A percentile compares a stretch with the other conserved stretches of the same genome.
Evolutionary conservation across 768 basidiomycete species (phyloP).

Genomic region (Boletus tylopilopsis): DNA sequence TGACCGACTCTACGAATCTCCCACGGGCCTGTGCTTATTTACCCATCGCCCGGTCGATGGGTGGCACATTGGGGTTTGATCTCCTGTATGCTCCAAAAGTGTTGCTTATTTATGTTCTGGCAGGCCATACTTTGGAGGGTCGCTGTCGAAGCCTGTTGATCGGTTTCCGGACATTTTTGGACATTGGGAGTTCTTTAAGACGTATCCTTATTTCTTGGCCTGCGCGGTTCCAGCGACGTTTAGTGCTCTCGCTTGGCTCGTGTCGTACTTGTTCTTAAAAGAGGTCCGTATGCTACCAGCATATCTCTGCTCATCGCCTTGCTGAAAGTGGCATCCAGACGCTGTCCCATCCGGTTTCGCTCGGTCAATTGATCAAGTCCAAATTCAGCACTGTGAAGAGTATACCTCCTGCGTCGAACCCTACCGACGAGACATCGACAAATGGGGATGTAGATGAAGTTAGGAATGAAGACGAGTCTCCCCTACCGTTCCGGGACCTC

Average conservation of each 20-base stretch:
- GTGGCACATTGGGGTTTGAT: conserved; percentile 45
- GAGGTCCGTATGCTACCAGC: no score
- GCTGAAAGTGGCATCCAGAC: no score
- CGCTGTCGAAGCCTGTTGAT: conserved; percentile 60
- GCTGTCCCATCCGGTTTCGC: no score
- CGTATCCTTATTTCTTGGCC: conserved; percentile 72
- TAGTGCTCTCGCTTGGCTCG: conserved; percentile 47
- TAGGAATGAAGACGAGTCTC: no score
- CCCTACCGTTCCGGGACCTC: conserved; percentile 48
- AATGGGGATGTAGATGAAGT: no score
- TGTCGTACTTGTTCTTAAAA: conserved; percentile 50
- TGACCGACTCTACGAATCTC: conserved; percentile 68
- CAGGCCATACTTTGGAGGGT: conserved; percentile 70
- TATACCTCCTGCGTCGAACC: no score
- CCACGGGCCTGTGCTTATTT: conserved; percentile 64
- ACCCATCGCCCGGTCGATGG: conserved; percentile 50
- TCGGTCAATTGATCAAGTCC: no score
- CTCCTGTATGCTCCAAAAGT: no score
- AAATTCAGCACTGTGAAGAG: no score
- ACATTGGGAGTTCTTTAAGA: conserved; percentile 49
- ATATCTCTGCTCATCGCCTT: no score
- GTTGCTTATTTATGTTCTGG: no score
- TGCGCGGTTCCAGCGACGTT: conserved; percentile 65
- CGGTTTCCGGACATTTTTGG: conserved; percentile 64
- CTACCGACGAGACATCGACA: no score